phyloP scores from a whole-genome alignment of 306 rosid species.

The Vicia sativa region DNA sequence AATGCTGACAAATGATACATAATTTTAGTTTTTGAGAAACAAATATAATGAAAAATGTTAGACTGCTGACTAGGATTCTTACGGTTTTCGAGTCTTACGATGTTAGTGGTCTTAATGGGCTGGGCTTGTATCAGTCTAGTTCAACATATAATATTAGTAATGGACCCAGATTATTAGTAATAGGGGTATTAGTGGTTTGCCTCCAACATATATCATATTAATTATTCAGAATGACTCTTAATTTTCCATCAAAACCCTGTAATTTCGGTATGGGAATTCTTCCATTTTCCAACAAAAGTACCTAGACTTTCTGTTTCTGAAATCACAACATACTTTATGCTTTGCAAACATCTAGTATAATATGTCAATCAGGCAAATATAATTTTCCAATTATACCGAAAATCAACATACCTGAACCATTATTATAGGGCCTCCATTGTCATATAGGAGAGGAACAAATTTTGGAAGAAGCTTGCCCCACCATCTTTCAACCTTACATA shows the following conservation, averaged over 20 bases:
- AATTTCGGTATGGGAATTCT: constrained; percentile 10
- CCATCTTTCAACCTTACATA: constrained; percentile 84
- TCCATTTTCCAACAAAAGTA: constrained; percentile 27
- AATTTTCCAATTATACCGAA: constrained; percentile 14
- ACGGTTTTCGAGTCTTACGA: constrained; percentile 3
- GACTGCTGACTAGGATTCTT: constrained; percentile 3
- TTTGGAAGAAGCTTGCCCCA: constrained; percentile 83
- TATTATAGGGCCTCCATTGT: constrained; percentile 82
- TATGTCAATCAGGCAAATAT: constrained; percentile 17
- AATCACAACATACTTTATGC: constrained; percentile 25
- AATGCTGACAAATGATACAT: constrained; percentile 11
- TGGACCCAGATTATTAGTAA: constrained; percentile 13
- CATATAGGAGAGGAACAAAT: constrained; percentile 73
- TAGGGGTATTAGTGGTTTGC: constrained; percentile 6
- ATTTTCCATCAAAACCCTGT: constrained; percentile 16
- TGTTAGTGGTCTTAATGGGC: neutral
- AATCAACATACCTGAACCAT: constrained; percentile 83
- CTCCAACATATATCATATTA: constrained; percentile 15
- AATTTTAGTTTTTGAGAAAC: constrained; percentile 23
- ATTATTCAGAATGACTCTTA: constrained; percentile 8
- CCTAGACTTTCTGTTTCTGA: constrained; percentile 24
- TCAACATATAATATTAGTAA: neutral
- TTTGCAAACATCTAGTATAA: constrained; percentile 16
- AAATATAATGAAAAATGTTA: constrained; percentile 19
- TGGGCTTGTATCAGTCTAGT: constrained; percentile 19